phyloP scores from a whole-genome alignment of 202 grass and related monocot species.

The Dendrocalamus latiflorus region DNA sequence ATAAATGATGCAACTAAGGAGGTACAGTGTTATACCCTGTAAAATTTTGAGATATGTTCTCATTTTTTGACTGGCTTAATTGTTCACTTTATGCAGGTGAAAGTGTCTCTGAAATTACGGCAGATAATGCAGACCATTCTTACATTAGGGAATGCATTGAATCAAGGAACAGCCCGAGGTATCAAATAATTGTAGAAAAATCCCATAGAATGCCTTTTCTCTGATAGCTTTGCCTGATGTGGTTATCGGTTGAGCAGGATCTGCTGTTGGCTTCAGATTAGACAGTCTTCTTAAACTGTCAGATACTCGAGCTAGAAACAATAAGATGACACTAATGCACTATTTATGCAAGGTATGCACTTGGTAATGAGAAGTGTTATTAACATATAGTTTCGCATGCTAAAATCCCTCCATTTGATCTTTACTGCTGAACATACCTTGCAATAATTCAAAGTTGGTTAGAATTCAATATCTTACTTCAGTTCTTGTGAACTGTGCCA shows the following conservation, averaged over 20 bases:
- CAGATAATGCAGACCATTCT: slow-evolving; percentile 99
- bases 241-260: slow-evolving; percentile 47
- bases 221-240: slow-evolving; percentile 16
- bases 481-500: background rate
- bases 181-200: slow-evolving; percentile 29
- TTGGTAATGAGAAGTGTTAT: slow-evolving; percentile 9
- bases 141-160: slow-evolving; percentile 91
- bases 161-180: slow-evolving; percentile 92
- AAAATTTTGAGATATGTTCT: slow-evolving; percentile 10
- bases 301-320: slow-evolving; percentile 92
- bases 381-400: background rate
- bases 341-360: slow-evolving; percentile 93
- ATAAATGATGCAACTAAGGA: slow-evolving; percentile 90
- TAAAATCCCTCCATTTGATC: background rate
- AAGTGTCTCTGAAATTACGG: slow-evolving; percentile 78
- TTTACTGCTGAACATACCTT: background rate
- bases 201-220: slow-evolving; percentile 17
- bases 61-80: slow-evolving; percentile 4
- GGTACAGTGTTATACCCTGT: slow-evolving; percentile 23
- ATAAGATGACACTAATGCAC: slow-evolving; percentile 96
- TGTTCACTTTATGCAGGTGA: slow-evolving; percentile 52
- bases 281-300: slow-evolving; percentile 96
- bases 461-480: background rate
- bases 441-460: background rate
- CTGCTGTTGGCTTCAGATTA: slow-evolving; percentile 96